Evolutionary conservation across 1,284 basidiomycete genomes (phyloP), one percentile per base, ranked within the genome.

Genomic region (Pseudomicrostroma phylloplanum): DNA sequence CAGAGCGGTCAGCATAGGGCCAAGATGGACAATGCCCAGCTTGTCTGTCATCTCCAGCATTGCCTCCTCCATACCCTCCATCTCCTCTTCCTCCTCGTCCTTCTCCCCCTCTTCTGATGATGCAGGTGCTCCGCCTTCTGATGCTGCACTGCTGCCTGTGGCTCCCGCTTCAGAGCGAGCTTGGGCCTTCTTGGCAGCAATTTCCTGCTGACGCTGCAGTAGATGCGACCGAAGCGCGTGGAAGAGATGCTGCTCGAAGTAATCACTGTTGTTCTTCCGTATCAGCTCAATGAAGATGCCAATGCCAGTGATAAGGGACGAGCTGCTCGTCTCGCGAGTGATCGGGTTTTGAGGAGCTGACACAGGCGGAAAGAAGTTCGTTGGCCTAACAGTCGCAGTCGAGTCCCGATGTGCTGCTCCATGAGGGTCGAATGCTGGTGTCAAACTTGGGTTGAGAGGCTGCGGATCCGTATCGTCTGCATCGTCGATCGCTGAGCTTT

Each of bases 181-280:
- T 42, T 69, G 64, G 17, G 69, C 62, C 11, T 69, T 65, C 48
- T 66, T 67, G 43, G 72, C 73, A 0, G 69, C 66, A 13, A 78
- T 78, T 57, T 88, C 86, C 69, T 91, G 89, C 74, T 91, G 89
- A 6, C 92, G 85, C 62, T 88, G 87, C 67, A 96, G 92, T 36
- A 96, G 84, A 55, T 91, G 86, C 77, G 93, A 92, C 56, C 92
- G 88, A 51, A 96, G 82, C 0, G 91, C 92, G 78, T 96, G 92
- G 82, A 96, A 96, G n/a, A 97, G 84, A 80, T 94, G 96, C 15
- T 93, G 94, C 81, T 99, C 96, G 76, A 96, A 94, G 79, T 93
- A 96, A 80, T 99, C 94, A 58, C 92, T 94, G 80, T 98, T 98
- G 81, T 98, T 98, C 80, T 97, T 93, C 60, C 96, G 86, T 71